A percentile compares a stretch with the other conserved stretches of the same genome.
Conservation (phyloP, 2,329 filamentous ascomycete species). For the Ascochyta lentis region DNA sequence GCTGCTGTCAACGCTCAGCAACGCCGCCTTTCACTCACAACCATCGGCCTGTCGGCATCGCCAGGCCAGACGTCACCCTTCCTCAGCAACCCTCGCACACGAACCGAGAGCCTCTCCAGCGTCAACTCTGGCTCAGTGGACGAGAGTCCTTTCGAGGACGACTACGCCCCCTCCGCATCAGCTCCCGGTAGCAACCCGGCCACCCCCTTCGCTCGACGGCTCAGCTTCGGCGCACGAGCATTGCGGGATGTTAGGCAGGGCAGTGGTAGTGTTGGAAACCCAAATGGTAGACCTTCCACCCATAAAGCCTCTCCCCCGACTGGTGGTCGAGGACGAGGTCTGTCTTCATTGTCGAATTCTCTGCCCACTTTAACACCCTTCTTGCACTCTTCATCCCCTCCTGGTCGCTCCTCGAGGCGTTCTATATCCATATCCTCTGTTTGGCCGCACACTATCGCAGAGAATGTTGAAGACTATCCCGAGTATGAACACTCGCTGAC, state of each 20-base stretch:
- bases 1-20: conserved; percentile 58
- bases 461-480: conserved; percentile 40
- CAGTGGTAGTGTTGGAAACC: conserved; percentile 59
- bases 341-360: conserved; percentile 56
- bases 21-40: conserved; percentile 58
- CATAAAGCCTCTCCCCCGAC: conserved; percentile 58
- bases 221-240: conserved; percentile 88
- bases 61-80: conserved; percentile 54
- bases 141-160: conserved; percentile 63
- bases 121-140: conserved; percentile 57
- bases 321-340: conserved; percentile 64
- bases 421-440: conserved; percentile 35
- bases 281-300: conserved; percentile 67
- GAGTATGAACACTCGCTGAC: conserved; percentile 68
- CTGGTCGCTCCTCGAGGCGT: conserved; percentile 26
- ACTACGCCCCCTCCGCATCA: conserved; percentile 57
- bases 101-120: conserved; percentile 57
- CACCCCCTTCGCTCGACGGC: conserved; percentile 80
- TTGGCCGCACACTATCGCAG: conserved; percentile 39
- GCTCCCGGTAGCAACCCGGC: conserved; percentile 66
- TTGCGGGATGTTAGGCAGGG: conserved; percentile 71
- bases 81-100: conserved; percentile 42
- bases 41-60: conserved; percentile 55
- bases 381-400: conserved; percentile 32
- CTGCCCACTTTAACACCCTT: conserved; percentile 35